Percentiles rank a stretch among this genome's conserved stretches.
Conservation (phyloP, 257 asterid genomes). For the Solanum habrochaites region DNA sequence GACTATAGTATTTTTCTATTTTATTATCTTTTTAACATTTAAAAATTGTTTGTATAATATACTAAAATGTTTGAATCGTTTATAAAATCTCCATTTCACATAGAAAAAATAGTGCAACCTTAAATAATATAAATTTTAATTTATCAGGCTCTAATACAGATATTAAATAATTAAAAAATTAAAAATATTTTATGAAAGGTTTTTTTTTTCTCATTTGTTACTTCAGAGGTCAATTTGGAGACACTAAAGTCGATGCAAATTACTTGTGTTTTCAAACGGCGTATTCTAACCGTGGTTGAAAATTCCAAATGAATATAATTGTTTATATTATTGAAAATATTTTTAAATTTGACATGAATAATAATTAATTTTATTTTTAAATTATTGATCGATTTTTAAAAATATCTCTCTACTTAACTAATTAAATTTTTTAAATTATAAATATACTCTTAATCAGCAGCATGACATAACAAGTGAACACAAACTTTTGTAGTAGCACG, state of each 20-base stretch:
- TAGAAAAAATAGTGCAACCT: not conserved
- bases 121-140: fast-evolving
- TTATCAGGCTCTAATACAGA: not conserved
- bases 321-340: not conserved
- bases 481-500: not conserved
- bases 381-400: not conserved
- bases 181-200: not conserved
- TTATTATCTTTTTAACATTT: not conserved
- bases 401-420: too few species aligned
- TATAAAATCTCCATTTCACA: not conserved
- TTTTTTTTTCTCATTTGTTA: not conserved
- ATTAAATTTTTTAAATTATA: too few species aligned
- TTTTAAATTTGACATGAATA: too few species aligned
- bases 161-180: not conserved
- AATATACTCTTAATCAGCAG: not conserved
- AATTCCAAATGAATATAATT: not conserved
- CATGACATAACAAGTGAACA: not conserved
- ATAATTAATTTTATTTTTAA: too few species aligned
- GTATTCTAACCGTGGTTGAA: not conserved
- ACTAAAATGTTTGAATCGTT: not conserved
- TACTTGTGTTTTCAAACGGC: not conserved
- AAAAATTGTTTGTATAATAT: too few species aligned
- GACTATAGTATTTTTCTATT: not conserved
- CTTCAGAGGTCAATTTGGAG: not conserved
- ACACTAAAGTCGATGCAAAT: not conserved